A percentile compares a stretch with the other conserved stretches of the same genome.
Evolutionary conservation across 768 basidiomycete genomes (phyloP).

Genomic region (Pleurotus pulmonarius): DNA sequence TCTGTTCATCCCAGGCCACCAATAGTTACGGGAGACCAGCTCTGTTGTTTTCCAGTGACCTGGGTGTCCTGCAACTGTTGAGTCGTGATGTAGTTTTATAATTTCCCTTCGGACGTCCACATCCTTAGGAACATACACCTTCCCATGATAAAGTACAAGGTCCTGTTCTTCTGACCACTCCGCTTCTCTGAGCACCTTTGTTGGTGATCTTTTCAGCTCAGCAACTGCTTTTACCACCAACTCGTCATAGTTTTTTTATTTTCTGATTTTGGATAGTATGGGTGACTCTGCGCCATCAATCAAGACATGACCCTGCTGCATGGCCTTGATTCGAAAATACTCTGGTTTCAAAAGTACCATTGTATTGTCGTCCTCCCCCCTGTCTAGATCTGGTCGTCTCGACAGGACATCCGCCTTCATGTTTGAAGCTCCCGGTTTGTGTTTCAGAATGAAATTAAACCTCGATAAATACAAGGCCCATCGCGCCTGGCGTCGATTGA

Average conservation of each 20-base stretch:
- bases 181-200: neutral
- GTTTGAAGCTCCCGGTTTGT: too few species aligned
- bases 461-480: too few species aligned
- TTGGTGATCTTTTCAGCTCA: too few species aligned
- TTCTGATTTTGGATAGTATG: neutral
- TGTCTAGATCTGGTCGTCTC: too few species aligned
- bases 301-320: too few species aligned
- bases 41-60: constrained; percentile 23
- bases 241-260: neutral
- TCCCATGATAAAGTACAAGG: constrained; percentile 1
- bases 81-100: constrained; percentile 20
- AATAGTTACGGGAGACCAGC: constrained; percentile 17
- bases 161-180: constrained; percentile 9
- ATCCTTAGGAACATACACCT: constrained; percentile 19
- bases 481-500: too few species aligned
- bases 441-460: too few species aligned
- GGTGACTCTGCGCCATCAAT: neutral
- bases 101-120: constrained; percentile 12
- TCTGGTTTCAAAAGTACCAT: too few species aligned
- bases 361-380: too few species aligned
- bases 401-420: too few species aligned
- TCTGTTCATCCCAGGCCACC: constrained; percentile 10
- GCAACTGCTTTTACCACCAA: neutral
- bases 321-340: too few species aligned
- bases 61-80: constrained; percentile 23